Conservation (phyloP, 345 rosid species). For the Schrenkiella parvula region DNA sequence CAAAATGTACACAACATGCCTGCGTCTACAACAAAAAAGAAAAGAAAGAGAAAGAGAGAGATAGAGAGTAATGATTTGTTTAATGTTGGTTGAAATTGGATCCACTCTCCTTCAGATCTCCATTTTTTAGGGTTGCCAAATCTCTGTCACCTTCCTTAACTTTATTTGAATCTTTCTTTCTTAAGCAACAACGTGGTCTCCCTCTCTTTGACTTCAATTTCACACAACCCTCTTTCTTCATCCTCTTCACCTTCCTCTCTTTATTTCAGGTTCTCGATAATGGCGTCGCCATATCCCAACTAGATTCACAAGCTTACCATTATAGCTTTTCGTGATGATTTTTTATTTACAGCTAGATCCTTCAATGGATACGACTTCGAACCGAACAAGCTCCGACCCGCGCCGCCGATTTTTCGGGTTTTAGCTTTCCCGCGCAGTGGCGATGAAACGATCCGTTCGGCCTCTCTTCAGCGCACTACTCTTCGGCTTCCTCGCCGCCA, state of each 20-base stretch:
- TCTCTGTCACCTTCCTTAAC: background rate
- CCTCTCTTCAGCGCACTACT: slow-evolving; percentile 56
- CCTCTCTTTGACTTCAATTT: slow-evolving; percentile 16
- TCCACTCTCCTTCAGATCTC: slow-evolving; percentile 7
- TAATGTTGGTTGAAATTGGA: background rate
- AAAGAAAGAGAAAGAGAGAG: background rate
- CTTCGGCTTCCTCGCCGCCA: slow-evolving; percentile 48
- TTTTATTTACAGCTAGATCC: background rate
- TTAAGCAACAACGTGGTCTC: slow-evolving; percentile 3
- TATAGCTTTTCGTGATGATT: background rate
- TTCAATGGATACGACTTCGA: slow-evolving; percentile 37
- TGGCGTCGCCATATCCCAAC: background rate
- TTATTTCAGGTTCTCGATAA: background rate
- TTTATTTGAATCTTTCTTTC: background rate
- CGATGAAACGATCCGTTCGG: slow-evolving; percentile 73
- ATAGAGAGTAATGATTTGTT: background rate
- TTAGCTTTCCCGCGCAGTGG: slow-evolving; percentile 11
- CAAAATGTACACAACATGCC: slow-evolving; percentile 4
- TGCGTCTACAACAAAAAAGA: background rate
- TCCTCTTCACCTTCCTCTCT: background rate
- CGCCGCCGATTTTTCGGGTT: slow-evolving; percentile 18
- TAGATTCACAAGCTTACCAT: background rate
- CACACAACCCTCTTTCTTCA: background rate
- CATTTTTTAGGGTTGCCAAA: background rate
- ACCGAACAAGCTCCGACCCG: slow-evolving; percentile 20